These are phyloP conservation scores for Suillus hirtellus DNA, from an alignment of 768 basidiomycete species.

Conservation along the genomic window DNA sequence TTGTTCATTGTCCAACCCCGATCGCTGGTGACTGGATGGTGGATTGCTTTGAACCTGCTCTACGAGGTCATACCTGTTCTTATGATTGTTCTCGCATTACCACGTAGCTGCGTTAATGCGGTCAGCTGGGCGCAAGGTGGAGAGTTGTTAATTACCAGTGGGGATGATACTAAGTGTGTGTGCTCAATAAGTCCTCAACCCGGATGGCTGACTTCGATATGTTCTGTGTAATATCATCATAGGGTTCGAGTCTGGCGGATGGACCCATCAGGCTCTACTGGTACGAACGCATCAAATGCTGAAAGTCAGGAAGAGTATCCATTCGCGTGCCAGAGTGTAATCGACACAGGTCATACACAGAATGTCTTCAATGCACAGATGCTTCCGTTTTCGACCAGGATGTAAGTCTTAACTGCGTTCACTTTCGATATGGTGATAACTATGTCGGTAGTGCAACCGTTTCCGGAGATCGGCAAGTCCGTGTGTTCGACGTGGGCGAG, in stretches of 20 bases:
- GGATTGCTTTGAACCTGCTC: background rate
- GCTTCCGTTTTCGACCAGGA: slow-evolving; percentile 75
- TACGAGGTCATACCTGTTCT: background rate
- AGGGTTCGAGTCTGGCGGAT: slow-evolving; percentile 82
- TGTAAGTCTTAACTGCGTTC: slow-evolving; percentile 48
- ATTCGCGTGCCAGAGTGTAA: slow-evolving; percentile 64
- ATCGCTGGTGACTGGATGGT: background rate
- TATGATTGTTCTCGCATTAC: background rate
- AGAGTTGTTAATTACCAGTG: slow-evolving; percentile 63
- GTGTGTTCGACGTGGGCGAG: slow-evolving; percentile 72
- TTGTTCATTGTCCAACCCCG: background rate
- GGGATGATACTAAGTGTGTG: slow-evolving; percentile 70
- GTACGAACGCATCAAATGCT: slow-evolving; percentile 22
- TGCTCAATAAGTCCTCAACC: background rate
- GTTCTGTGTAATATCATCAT: slow-evolving; percentile 6
- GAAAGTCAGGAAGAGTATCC: slow-evolving; percentile 46
- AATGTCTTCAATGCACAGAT: slow-evolving; percentile 88
- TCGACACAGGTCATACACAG: slow-evolving; percentile 74
- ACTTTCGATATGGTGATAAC: slow-evolving; percentile 9
- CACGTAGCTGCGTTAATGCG: slow-evolving; percentile 72
- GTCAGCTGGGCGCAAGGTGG: slow-evolving; percentile 72
- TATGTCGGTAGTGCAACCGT: slow-evolving; percentile 56
- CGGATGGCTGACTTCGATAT: background rate
- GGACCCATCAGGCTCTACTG: slow-evolving; percentile 35
- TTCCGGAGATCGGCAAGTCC: slow-evolving; percentile 74